These are phyloP conservation scores for Tuber microsphaerosporum DNA, from an alignment of 495 filamentous ascomycete genomes.

Conservation along the genomic window DNA sequence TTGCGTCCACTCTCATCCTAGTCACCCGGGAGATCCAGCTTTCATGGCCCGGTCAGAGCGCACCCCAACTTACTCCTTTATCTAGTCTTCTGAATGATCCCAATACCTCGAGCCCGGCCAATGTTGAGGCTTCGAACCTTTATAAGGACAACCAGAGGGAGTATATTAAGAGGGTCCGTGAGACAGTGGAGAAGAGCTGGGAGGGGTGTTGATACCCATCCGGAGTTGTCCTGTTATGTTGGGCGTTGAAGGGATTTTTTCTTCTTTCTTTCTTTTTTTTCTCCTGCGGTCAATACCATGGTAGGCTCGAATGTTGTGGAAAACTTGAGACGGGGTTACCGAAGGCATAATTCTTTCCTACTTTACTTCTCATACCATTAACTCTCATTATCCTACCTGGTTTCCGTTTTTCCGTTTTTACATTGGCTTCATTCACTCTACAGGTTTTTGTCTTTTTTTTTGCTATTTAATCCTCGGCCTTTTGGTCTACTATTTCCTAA, in stretches of 20 bases:
- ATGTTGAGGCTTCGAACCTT: constrained; percentile 95
- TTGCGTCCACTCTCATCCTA: neutral
- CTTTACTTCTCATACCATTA: neutral
- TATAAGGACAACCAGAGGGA: constrained; percentile 98
- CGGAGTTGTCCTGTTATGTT: neutral
- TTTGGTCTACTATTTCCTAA: constrained; percentile 5
- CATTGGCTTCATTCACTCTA: constrained; percentile 1
- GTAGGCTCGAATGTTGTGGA: neutral
- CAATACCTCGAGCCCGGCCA: constrained; percentile 93
- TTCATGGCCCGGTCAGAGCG: neutral
- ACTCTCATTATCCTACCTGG: neutral
- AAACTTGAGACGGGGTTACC: neutral
- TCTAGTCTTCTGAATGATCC: constrained; percentile 91
- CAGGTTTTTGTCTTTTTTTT: neutral
- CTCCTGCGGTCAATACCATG: neutral
- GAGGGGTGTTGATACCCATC: constrained; percentile 55
- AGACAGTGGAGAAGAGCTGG: constrained; percentile 99
- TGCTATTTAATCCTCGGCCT: neutral
- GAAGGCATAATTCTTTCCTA: neutral
- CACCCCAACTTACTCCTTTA: constrained; percentile 15
- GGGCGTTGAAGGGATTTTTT: neutral
- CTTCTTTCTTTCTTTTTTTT: neutral
- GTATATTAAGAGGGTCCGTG: constrained; percentile 87
- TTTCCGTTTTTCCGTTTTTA: neutral
- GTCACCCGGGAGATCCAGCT: neutral